Base-by-base conservation (phyloP, 306 rosid genomes). In the Medicago arabica region DNA sequence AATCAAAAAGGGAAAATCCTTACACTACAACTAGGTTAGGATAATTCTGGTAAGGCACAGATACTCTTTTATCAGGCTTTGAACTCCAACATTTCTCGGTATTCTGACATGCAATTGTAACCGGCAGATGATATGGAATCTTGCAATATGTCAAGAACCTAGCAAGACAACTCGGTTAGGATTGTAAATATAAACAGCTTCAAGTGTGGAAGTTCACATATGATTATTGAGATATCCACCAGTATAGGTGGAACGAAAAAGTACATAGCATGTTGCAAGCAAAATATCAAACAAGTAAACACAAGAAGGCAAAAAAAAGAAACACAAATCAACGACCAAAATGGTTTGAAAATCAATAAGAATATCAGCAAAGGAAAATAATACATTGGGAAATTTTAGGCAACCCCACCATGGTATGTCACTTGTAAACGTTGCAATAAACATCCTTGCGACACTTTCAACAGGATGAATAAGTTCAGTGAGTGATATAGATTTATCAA, bases 351-450 rank as follows among this genome's bases (percentile, higher is more conserved):
- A 66, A 67, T n/a, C 19, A 43, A 44, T 23, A 34, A 31, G 54
- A 68, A 63, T 34, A 78, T 25, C 66, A 50, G 5, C 14, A 13
- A 47, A 78, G 75, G 67, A 66, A 81, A 83, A 49, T 16, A 61
- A 68, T 70, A 78, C 69, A 69, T 38, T 55, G 53, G 43, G 67
- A 71, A 54, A 67, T 36, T 67, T 43, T 55, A 51, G 76, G 82
- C 50, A 63, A 61, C 9, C 83, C n/a, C 80, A 91, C 97, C 97
- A 91, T 75, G 76, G 82, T 67, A 89, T 86, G 62, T 91, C 97
- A 71, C 89, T 86, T 46, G 97, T 91, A 69, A 91, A 89, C 6
- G 97, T 89, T 61, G 97, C 94, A 75, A 91, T 86, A 34, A 91
- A 91, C 71, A 91, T 83, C 78, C 85, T 77, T 6, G 86, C 77